Base-by-base conservation (phyloP, 2,329 filamentous ascomycete species). In the Colletotrichum sp. region DNA sequence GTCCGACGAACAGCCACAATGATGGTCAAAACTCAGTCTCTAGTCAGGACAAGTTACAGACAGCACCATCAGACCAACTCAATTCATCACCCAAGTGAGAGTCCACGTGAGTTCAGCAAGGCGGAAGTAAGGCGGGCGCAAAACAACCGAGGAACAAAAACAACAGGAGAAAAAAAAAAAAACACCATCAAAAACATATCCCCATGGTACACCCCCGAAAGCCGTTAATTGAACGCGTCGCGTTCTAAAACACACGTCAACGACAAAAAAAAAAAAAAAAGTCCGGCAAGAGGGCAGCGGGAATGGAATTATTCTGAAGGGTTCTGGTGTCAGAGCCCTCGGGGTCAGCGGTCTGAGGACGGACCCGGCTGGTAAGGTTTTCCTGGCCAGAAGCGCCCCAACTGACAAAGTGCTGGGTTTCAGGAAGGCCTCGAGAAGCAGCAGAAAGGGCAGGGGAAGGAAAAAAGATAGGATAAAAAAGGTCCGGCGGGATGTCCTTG, bases 31-130 rank as follows among this genome's bases (percentile, higher is more conserved):
- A 36, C n/a, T 55, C 24, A 66, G 28, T 49, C 30, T 59, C 30
- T 59, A 60, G 49, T 44, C 52, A 69, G 32, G 57, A n/a, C 24
- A 24, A 59, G 32, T 44, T 55, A 39, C 28, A 57, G 26, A 24
- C n/a, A 57, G 16, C 34, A 71, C 36, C 18, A 69, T 66, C 70
- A 74, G 74, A 65, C 49, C 74, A 76, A 76, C 74, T 69, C 74
- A 74, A 74, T 74, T 69, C 64, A 49, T 16, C 7, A 2, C 30
- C 70, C 57, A 24, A 28, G 49, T 24, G 32, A 36, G 6, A 59
- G 52, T 34, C 62, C n/a, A 44, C 36, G 49, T 49, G 52, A 52
- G n/a, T 60, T 21, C 10, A 44, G 66, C 21, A 75, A 18, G 55
- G 32, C 21, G 24, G 21, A 72, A 72, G 64, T 13, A 69, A 60